Base-by-base conservation (phyloP, 495 filamentous ascomycete species). In the Aspergillus incahuasiensis region DNA sequence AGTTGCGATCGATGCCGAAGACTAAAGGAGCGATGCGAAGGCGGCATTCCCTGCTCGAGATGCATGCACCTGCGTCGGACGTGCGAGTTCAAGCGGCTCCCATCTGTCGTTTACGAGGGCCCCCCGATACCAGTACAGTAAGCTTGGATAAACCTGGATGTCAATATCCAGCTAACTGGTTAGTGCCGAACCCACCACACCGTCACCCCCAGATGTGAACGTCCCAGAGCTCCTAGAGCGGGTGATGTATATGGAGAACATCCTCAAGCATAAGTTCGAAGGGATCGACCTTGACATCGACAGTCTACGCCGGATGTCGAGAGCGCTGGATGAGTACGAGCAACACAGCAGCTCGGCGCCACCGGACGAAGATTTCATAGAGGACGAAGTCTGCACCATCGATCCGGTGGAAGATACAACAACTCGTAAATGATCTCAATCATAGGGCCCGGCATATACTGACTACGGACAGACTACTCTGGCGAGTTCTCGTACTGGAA, bases 401-500 rank as follows among this genome's bases (percentile, higher is more conserved):
- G 61, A 65, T 30, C 64, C 64, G 11, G 58, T 64, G 30, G 61
- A 55, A 8, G 65, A 70, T 57, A 70, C 56, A 1, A 68, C 63
- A 38, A 68, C 67, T 18, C 67, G 67, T 70, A 13, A 16, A 64
- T 64, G 2, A 50, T 18, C 22, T 25, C 5, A 2, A 16, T 18
- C 0, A 39, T 32, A 1, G 7, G 35, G 49, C 39, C 24, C n/a
- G 21, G 18, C 28, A 18, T 16, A 47, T 25, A 20, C 30, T 63
- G 15, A 52, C 32, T 15, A 28, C 12, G 38, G 41, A 41, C 16
- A 74, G 71, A 74, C 22, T 74, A 68, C 43, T 74, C 71, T 1
- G 71, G 71, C 0, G 71, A 74, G 44, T 73, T 72, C 49, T 74
- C 71, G 5, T 69, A 73, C 49, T 70, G 70, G 67, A 73, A 73